Conservation (phyloP, 2,329 filamentous ascomycete species). For the Colletotrichum truncatum region DNA sequence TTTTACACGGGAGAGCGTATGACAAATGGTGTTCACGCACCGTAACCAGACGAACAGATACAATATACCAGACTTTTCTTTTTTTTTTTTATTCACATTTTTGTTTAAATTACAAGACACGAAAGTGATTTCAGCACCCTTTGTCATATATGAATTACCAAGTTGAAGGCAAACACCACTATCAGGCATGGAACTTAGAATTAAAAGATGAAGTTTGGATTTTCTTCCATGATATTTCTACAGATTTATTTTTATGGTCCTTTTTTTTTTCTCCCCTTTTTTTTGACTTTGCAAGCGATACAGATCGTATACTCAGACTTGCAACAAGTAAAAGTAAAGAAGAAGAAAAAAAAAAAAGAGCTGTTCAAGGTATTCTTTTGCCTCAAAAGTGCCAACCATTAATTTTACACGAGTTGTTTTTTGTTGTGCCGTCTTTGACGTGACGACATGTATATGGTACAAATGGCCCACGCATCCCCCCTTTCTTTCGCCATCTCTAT, state of each 20-base stretch:
- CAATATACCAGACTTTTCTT: slow-evolving; percentile 14
- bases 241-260: not conserved
- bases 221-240: too few relatives aligned
- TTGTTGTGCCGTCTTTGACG: not conserved
- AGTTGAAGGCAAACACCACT: too few relatives aligned
- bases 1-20: not conserved
- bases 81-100: not conserved
- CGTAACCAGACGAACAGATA: not conserved
- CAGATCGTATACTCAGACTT: too few relatives aligned
- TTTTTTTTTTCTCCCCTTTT: not conserved
- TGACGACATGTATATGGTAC: slow-evolving; percentile 12
- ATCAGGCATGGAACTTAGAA: too few relatives aligned
- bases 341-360: too few relatives aligned
- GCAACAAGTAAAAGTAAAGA: too few relatives aligned
- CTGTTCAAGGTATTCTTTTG: too few relatives aligned
- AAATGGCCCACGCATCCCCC: not conserved
- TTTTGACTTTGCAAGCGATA: too few relatives aligned
- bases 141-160: too few relatives aligned
- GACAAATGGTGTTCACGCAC: slow-evolving; percentile 25
- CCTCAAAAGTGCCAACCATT: not conserved
- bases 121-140: too few relatives aligned
- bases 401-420: not conserved
- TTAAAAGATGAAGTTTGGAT: too few relatives aligned
- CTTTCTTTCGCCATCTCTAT: not conserved
- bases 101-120: too few relatives aligned